phyloP scores from a whole-genome alignment of 75 land plant species.

The Sequoiadendron giganteum region DNA sequence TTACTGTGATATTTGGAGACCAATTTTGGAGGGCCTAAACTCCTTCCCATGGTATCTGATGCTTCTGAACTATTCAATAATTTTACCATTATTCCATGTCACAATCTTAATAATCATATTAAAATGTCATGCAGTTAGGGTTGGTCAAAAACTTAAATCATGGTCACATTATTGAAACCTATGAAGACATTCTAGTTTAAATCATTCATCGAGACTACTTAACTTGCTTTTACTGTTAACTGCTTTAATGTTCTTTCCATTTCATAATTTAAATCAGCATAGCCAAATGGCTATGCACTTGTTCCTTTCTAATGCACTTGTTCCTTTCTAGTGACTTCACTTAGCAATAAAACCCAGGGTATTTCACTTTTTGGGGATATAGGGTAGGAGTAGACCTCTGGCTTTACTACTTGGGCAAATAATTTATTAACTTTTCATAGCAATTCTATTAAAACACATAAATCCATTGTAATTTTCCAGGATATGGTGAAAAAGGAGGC shows the following conservation, averaged over 20 bases:
- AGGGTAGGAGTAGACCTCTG: background rate
- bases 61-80: background rate
- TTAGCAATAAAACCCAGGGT: no score
- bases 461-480: background rate
- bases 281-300: background rate
- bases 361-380: background rate
- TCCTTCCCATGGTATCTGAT: conserved; percentile 24
- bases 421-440: background rate
- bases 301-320: no score
- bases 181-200: background rate
- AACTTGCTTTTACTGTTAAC: no score
- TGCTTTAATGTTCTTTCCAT: background rate
- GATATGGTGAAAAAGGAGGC: background rate
- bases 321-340: no score
- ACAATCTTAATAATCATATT: background rate
- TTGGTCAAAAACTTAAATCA: background rate
- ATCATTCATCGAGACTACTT: no score
- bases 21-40: conserved; percentile 34
- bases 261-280: background rate
- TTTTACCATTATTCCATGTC: background rate
- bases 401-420: no score
- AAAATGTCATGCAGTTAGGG: background rate
- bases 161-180: background rate
- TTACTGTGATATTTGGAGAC: conserved; percentile 27
- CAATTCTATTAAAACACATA: background rate